Evolutionary conservation across 352 stramenopile species (phyloP), one percentile per base, ranked within the genome.

Genomic region (Halophytophthora polymorphica): DNA sequence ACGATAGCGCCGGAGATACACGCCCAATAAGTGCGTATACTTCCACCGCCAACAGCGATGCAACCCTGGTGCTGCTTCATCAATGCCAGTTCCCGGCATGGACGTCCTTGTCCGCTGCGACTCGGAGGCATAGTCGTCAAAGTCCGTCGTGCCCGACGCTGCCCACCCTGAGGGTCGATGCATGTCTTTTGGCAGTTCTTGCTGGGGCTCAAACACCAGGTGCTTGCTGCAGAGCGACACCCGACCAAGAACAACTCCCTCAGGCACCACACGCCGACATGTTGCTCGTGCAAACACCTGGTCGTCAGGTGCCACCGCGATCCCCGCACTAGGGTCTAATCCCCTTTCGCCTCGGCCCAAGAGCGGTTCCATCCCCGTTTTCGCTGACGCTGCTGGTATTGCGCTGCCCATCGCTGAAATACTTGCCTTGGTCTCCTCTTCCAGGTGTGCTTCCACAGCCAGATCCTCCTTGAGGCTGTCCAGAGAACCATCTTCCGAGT

Each of bases 1-100:
- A 2, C 86, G 80, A 43, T 92, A 95, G 14, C 86, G 77, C 17
- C 86, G 77, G 13, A 95, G 53, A 45, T 92, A 93, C 6, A 91
- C 78, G 1, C 65, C 80, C 1, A 86, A 66, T 13, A 95, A 64
- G 39, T 91, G 70, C 7, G 80, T 71, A 49, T 91, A 92, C 46
- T 83, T 90, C 84, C 84, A 95, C 19, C 80, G 64, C 75, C 78
- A 91, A 37, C 72, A 90, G 8, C 80, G 73, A 44, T 88, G 82
- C 4, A 90, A 50, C 3, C 84, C 84, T 6, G 77, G 74, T 0
- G 84, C 84, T 25, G 64, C 53, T 55, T 95, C 84, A 43, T 91
- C 72, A 14, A 43, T 25, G 35, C 33, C 56, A n/a, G n/a, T n/a
- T n/a, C n/a, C n/a, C n/a, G n/a, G n/a, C n/a, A n/a, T n/a, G n/a